Base-by-base conservation (phyloP, 352 stramenopile genomes). In the Saprolegnia parasitica region DNA sequence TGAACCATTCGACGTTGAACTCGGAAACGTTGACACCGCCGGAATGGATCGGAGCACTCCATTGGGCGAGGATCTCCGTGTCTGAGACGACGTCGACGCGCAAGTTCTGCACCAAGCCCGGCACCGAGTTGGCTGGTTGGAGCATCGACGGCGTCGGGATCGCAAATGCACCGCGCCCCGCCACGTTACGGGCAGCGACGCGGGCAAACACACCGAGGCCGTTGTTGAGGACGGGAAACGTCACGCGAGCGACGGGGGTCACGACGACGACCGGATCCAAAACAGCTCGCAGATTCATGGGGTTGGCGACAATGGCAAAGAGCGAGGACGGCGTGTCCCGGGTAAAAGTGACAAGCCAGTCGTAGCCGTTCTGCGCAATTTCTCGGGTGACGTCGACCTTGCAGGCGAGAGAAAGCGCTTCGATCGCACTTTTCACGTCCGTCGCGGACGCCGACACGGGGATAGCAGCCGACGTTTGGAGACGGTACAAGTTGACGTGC, bases 341-440 rank as follows among this genome's bases (percentile, higher is more conserved):
- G 0, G n/a, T 63, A 73, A 98, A 98, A 5, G 95, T 98, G 21
- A 98, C 74, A 29, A 89, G 80, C 96, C 96, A 98, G 56, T 93
- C 81, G 71, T 81, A 97, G 58, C 94, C 90, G 73, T 97, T 72
- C 71, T 91, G 84, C 56, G 89, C 86, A 4, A 96, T 81, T 49
- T 74, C 72, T 16, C 91, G 78, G 18, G 77, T 77, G 9, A 99
- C 95, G 37, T 98, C 86, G 4, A 97, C 91, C 46, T 86, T 96
- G 56, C 88, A 86, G 20, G 98, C 81, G 21, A 86, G 84, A 16
- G 79, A 86, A 20, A 99, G 78, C 16, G 81, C 77, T 73, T 99
- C 92, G 1, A 99, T 77, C 9, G 90, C 96, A 40, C 88, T 83
- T 77, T 98, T 97, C 39, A 99, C 80, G 62, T 98, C 95, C 37